Evolutionary conservation across 352 stramenopile species (phyloP).

Genomic region (Pythium oligandrum): DNA sequence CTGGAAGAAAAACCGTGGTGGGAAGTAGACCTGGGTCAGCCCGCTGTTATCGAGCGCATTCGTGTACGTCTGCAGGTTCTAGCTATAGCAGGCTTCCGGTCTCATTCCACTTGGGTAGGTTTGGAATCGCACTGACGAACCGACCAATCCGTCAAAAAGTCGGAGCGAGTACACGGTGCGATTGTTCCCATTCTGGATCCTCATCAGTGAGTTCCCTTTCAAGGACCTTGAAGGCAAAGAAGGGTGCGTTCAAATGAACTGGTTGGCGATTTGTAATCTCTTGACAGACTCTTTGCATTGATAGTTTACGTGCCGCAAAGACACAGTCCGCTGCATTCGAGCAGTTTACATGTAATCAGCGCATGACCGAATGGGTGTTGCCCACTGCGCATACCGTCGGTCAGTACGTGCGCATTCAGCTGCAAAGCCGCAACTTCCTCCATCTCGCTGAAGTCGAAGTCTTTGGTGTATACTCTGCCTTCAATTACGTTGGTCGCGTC

Average conservation of each 20-base stretch:
- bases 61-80: constrained; percentile 24
- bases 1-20: constrained; percentile 91
- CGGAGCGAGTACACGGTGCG: constrained; percentile 72
- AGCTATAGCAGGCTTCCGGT: neutral
- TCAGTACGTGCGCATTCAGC: constrained; percentile 82
- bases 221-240: constrained; percentile 70
- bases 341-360: constrained; percentile 68
- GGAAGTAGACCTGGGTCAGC: constrained; percentile 88
- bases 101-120: constrained; percentile 18
- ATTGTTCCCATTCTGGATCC: constrained; percentile 91
- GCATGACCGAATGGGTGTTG: constrained; percentile 86
- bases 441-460: constrained; percentile 90
- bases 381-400: constrained; percentile 79
- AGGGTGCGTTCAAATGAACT: constrained; percentile 24
- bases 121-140: constrained; percentile 89
- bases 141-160: constrained; percentile 64
- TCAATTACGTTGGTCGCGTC: constrained; percentile 81
- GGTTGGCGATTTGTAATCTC: neutral
- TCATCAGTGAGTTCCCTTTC: constrained; percentile 89
- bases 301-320: constrained; percentile 76
- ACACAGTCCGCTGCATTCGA: constrained; percentile 73
- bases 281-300: neutral
- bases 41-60: constrained; percentile 73
- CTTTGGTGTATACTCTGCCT: constrained; percentile 85
- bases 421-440: constrained; percentile 87